Conservation (phyloP, 331 rosid species). For the Saraca asoca region DNA sequence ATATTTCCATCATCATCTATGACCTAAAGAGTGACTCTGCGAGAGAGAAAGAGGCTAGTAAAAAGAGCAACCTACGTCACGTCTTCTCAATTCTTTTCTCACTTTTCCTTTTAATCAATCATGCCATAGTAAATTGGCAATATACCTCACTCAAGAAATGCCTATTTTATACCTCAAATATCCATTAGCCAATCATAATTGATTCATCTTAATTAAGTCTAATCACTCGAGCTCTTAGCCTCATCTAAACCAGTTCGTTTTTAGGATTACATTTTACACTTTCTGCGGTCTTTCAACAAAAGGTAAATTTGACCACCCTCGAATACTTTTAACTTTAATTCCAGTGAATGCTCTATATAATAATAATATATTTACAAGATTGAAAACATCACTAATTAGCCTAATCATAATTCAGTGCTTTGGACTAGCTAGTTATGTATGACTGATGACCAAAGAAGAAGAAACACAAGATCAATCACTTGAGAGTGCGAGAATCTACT, state of each 20-base stretch:
- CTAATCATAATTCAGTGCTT: slow-evolving; percentile 38
- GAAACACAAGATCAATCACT: slow-evolving; percentile 15
- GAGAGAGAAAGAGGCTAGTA: slow-evolving; percentile 10
- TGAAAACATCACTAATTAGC: slow-evolving; percentile 32
- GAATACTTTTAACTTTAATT: slow-evolving; percentile 1
- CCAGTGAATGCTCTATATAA: slow-evolving; percentile 22
- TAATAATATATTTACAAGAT: slow-evolving; percentile 7
- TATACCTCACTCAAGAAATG: slow-evolving; percentile 4
- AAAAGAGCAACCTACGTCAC: slow-evolving; percentile 29
- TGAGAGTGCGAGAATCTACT: slow-evolving; percentile 34
- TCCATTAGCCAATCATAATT: slow-evolving; percentile 23
- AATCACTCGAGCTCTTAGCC: slow-evolving; percentile 36
- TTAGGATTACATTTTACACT: slow-evolving; percentile 12
- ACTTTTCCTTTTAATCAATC: slow-evolving; percentile 21
- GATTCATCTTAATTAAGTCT: slow-evolving; percentile 34
- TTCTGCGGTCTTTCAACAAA: slow-evolving; percentile 21
- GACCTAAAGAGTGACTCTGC: slow-evolving; percentile 3
- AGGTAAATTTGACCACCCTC: slow-evolving; percentile 43
- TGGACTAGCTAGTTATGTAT: slow-evolving; percentile 32
- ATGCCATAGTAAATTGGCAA: too few species aligned
- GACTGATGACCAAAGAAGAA: slow-evolving; percentile 25
- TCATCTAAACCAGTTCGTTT: slow-evolving; percentile 31
- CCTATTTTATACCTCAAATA: neutral
- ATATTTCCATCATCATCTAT: slow-evolving; percentile 22
- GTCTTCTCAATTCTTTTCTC: slow-evolving; percentile 27